A percentile compares a stretch with the other conserved stretches of the same genome.
Evolutionary conservation across 176 grass and related monocot genomes (phyloP).

Genomic region (Carex cristatella): DNA sequence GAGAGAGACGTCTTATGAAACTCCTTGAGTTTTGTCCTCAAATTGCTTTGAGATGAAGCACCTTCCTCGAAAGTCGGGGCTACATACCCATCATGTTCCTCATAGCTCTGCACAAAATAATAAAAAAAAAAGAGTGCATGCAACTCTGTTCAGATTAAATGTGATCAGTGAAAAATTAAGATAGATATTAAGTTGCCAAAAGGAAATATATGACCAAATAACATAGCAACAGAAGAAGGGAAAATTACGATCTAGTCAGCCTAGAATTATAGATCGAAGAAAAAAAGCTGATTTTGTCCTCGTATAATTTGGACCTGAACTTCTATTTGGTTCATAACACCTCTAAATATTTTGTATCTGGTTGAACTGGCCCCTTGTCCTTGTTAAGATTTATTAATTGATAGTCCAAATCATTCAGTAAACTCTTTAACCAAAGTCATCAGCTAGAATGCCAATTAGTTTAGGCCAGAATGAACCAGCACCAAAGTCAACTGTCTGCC

Average conservation of each 20-base stretch:
- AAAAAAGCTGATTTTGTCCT: background rate
- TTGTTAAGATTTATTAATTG: background rate
- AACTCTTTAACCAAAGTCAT: background rate
- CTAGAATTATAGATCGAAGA: background rate
- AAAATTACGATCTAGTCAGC: background rate
- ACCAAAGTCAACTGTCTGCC: background rate
- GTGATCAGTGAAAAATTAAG: background rate
- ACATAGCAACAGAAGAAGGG: background rate
- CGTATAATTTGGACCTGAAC: background rate
- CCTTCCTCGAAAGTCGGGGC: conserved; percentile 72
- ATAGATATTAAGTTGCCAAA: background rate
- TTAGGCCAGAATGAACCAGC: background rate
- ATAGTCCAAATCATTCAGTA: background rate
- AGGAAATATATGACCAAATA: background rate
- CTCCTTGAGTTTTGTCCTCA: conserved; percentile 93
- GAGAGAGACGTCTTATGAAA: conserved; percentile 79
- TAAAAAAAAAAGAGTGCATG: background rate
- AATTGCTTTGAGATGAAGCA: conserved; percentile 63
- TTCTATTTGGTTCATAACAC: background rate
- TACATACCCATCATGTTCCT: conserved; percentile 71
- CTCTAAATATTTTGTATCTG: background rate
- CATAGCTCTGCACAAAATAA: conserved; percentile 46
- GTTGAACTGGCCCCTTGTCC: background rate
- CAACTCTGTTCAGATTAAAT: background rate
- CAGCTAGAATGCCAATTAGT: background rate